Percentiles rank a stretch among this genome's conserved stretches.
phyloP scores from a whole-genome alignment of 495 filamentous ascomycete genomes.

The Lasiosphaeria hispida region DNA sequence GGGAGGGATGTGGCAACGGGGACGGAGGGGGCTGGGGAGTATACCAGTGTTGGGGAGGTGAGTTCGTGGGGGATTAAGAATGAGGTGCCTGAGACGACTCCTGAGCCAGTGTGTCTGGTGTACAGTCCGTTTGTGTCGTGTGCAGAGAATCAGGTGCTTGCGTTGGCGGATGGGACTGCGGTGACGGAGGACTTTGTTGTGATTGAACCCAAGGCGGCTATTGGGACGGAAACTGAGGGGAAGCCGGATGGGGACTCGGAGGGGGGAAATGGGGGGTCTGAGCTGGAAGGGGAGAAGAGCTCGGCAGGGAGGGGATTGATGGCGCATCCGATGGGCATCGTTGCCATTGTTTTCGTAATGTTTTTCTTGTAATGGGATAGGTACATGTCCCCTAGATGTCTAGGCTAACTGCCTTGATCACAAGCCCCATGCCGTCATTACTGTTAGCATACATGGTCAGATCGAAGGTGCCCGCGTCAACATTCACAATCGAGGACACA shows the following conservation, averaged over 20 bases:
- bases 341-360: background rate
- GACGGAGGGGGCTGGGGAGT: slow-evolving; percentile 10
- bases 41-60: background rate
- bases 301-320: background rate
- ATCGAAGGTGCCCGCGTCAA: slow-evolving; percentile 41
- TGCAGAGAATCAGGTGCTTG: slow-evolving; percentile 6
- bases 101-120: slow-evolving; percentile 13
- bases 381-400: background rate
- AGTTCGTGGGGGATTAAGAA: background rate
- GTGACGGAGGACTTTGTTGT: slow-evolving; percentile 2
- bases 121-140: background rate
- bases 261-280: background rate
- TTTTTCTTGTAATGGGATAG: background rate
- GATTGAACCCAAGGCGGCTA: background rate
- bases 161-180: background rate
- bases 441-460: slow-evolving; percentile 3
- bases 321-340: background rate
- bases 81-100: background rate
- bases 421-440: background rate
- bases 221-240: background rate
- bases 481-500: slow-evolving; percentile 42
- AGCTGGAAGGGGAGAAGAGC: background rate
- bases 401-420: background rate
- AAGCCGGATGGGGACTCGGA: background rate
- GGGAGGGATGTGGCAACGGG: slow-evolving; percentile 58